Conservation (phyloP, 192 early-diverging fungal species). For the Coemansia sp. region DNA sequence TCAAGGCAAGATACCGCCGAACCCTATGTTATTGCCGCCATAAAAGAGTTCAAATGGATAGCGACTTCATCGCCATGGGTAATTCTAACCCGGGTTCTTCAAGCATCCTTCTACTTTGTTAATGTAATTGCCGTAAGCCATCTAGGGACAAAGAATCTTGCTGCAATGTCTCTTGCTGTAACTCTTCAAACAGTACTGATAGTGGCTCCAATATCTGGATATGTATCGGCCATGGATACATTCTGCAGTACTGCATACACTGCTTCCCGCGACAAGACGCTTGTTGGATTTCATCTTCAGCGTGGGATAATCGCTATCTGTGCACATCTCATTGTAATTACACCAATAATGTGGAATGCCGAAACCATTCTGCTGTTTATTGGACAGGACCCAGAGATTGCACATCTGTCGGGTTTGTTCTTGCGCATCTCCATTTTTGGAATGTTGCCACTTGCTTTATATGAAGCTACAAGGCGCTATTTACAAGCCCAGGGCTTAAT, state of each 20-base stretch:
- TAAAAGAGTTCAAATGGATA: slow-evolving; percentile 32
- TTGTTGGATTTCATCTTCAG: slow-evolving; percentile 37
- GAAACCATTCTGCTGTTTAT: slow-evolving; percentile 66
- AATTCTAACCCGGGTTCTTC: slow-evolving; percentile 45
- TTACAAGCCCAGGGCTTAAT: slow-evolving; percentile 85
- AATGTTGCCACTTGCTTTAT: slow-evolving; percentile 69
- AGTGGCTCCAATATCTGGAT: slow-evolving; percentile 60
- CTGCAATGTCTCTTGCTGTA: slow-evolving; percentile 62
- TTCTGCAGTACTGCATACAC: slow-evolving; percentile 30
- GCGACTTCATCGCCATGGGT: slow-evolving; percentile 32
- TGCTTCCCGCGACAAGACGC: slow-evolving; percentile 30
- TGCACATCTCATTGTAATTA: slow-evolving; percentile 6
- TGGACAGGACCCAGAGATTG: slow-evolving; percentile 67
- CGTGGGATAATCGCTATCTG: slow-evolving; percentile 26
- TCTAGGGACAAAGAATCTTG: slow-evolving; percentile 60
- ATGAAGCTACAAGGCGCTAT: slow-evolving; percentile 79
- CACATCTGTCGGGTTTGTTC: slow-evolving; percentile 60
- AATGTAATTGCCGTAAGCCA: slow-evolving; percentile 65
- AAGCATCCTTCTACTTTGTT: slow-evolving; percentile 64
- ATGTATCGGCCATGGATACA: slow-evolving; percentile 53
- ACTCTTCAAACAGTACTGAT: slow-evolving; percentile 50
- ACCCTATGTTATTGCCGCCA: slow-evolving; percentile 24
- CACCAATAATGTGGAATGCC: slow-evolving; percentile 24
- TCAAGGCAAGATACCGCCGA: slow-evolving; percentile 35
- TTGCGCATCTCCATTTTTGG: slow-evolving; percentile 66